Evolutionary conservation across 768 basidiomycete species (phyloP), one percentile per base, ranked within the genome.

Genomic region (Rhodotorula toruloides): DNA sequence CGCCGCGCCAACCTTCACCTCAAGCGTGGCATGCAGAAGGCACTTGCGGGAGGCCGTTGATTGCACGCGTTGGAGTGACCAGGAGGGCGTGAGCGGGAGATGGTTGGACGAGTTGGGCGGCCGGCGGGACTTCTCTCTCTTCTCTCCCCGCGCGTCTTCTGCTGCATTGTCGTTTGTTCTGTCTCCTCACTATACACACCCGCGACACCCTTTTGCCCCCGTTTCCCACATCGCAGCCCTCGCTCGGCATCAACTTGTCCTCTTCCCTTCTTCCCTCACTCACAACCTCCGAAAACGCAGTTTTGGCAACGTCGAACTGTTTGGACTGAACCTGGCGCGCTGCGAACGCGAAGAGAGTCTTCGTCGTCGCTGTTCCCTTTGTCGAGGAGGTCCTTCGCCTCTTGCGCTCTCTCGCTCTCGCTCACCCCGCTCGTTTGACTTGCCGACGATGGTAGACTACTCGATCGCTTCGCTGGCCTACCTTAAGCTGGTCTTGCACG

Each of bases 1-100:
- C 89, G 88, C 81, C 96, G 94, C 81, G 88, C 90, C 65, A 91
- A 97, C 79, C 84, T 99, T 72, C 82, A 85, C 77, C 91, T 98
- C 81, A 94, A 93, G 83, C 87, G 94, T 76, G 89, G 93, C 68
- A 84, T 99, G 78, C 93, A 97, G 84, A 99, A 98, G 84, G 94
- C 48, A 19, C 29, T 7, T 27, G 13, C 19, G 17, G 40, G 21
- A 42, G 40, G 40, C 13, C 40, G 21, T 42, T 22, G n/a, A 25
- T n/a, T 32, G 6, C 4, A 4, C 12, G n/a, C n/a, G 16, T 19
- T 21, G 17, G 9, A 6, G n/a, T n/a, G n/a, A n/a, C n/a, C n/a
- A n/a, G n/a, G n/a, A n/a, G n/a, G n/a, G n/a, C n/a, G n/a, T n/a
- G n/a, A n/a, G n/a, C n/a, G n/a, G n/a, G n/a, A n/a, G n/a, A n/a